Conservation (phyloP, 176 grass and related monocot species). For the Phoenix dactylifera region DNA sequence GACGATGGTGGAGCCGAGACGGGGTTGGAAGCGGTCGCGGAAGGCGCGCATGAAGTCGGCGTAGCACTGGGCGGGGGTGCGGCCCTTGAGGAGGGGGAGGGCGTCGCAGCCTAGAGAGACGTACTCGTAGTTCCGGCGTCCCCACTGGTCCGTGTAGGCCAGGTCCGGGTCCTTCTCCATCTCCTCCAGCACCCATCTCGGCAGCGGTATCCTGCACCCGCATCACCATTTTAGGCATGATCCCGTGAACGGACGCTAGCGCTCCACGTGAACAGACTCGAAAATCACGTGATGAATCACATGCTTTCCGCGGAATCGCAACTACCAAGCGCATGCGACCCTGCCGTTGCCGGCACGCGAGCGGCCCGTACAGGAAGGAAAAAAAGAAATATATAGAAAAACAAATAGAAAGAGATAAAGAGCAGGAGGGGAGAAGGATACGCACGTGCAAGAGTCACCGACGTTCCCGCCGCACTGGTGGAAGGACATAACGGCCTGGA, state of each 20-base stretch:
- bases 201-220: constrained; percentile 9
- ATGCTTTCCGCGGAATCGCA: no score
- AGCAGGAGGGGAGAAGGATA: no score
- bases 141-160: constrained; percentile 8
- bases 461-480: constrained; percentile 21
- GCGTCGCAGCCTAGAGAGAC: constrained; percentile 13
- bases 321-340: no score
- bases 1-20: constrained; percentile 11
- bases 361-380: background rate
- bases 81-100: constrained; percentile 15
- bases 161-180: constrained; percentile 14
- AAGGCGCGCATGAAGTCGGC: constrained; percentile 22
- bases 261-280: no score
- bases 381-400: background rate
- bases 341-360: no score
- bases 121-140: constrained; percentile 11
- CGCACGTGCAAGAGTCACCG: constrained; percentile 14
- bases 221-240: background rate
- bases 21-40: constrained; percentile 1
- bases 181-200: constrained; percentile 11
- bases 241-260: no score
- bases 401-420: background rate
- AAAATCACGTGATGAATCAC: no score
- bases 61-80: constrained; percentile 14
- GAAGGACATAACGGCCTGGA: constrained; percentile 21